These are phyloP conservation scores for Chaetomiaceae sp. DNA, from an alignment of 2,329 filamentous ascomycete genomes.

Conservation along the genomic window DNA sequence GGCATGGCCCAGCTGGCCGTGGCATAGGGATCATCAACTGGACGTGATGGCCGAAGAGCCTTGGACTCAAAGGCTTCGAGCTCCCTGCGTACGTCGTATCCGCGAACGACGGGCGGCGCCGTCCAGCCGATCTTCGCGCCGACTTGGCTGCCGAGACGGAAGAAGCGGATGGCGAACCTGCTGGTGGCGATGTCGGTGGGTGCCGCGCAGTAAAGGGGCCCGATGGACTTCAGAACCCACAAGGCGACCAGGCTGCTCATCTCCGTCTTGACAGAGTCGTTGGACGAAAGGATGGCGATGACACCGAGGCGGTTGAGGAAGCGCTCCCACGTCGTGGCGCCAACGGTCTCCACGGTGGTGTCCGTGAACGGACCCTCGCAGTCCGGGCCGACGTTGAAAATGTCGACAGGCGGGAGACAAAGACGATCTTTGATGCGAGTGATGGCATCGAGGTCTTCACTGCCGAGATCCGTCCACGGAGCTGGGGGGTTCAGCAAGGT, in stretches of 20 bases:
- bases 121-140: neutral
- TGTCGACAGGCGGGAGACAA: neutral
- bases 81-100: neutral
- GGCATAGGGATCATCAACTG: too few relatives aligned
- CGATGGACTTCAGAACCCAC: neutral
- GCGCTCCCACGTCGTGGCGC: neutral
- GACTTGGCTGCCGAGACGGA: neutral
- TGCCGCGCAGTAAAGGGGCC: neutral
- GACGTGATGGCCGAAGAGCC: too few relatives aligned
- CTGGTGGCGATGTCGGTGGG: neutral
- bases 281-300: neutral
- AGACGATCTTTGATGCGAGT: neutral
- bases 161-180: neutral
- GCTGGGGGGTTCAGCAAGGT: neutral
- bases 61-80: neutral
- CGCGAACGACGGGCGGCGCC: neutral
- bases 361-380: neutral
- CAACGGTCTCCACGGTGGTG: neutral
- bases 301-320: neutral
- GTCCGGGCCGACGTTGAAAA: neutral
- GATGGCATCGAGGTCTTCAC: neutral
- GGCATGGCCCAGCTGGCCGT: neutral
- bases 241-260: neutral
- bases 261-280: neutral
- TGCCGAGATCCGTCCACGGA: neutral